phyloP scores from a whole-genome alignment of 2,329 filamentous ascomycete species.

The Hawksworthiomyces lignivorus region DNA sequence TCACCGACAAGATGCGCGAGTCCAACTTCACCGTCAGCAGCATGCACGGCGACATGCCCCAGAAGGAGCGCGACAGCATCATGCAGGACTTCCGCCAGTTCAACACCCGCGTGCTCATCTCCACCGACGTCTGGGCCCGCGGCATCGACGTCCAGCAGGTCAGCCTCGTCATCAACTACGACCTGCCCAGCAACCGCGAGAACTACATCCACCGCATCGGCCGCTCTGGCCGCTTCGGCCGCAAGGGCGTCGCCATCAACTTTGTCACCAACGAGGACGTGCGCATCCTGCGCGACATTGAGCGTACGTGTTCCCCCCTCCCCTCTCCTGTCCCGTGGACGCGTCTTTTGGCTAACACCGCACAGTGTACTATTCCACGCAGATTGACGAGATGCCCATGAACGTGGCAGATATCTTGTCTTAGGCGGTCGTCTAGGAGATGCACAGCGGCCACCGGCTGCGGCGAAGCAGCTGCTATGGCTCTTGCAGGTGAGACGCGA shows the following conservation, averaged over 20 bases:
- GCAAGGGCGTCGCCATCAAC: slow-evolving; percentile 99
- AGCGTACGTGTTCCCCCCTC: slow-evolving; percentile 52
- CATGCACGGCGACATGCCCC: slow-evolving; percentile 99
- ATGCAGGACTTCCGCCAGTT: slow-evolving; percentile 99
- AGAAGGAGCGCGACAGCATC: slow-evolving; percentile 95
- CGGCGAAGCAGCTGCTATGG: too few species aligned
- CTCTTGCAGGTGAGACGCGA: too few species aligned
- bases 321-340: too few species aligned
- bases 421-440: background rate
- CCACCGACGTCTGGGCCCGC: slow-evolving; percentile 94
- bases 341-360: background rate
- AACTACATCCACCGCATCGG: slow-evolving; percentile 99
- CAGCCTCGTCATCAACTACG: slow-evolving; percentile 97
- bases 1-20: slow-evolving; percentile 98
- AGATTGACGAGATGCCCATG: slow-evolving; percentile 99
- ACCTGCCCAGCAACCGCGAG: slow-evolving; percentile 94
- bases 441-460: too few species aligned
- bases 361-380: slow-evolving; percentile 84
- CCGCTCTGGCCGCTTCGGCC: slow-evolving; percentile 86
- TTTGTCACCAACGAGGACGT: slow-evolving; percentile 98
- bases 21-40: slow-evolving; percentile 97
- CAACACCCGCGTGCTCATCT: slow-evolving; percentile 92
- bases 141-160: slow-evolving; percentile 99
- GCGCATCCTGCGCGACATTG: slow-evolving; percentile 92
- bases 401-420: slow-evolving; percentile 62